These are phyloP conservation scores for Crataegus laevigata DNA, from an alignment of 306 rosid genomes.

Conservation along the genomic window DNA sequence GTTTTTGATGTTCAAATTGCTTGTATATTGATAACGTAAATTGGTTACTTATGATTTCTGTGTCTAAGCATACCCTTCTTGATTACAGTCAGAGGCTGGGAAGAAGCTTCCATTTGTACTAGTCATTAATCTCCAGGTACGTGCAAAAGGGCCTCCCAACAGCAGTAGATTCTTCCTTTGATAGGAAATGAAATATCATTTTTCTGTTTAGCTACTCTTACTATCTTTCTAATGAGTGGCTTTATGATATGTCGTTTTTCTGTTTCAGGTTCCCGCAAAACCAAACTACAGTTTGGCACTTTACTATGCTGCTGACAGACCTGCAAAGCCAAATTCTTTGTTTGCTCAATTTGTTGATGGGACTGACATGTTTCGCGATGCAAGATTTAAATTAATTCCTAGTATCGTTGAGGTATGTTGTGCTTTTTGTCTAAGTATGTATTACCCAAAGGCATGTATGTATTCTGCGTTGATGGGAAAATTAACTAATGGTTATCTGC, in stretches of 20 bases:
- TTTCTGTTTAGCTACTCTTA: background rate
- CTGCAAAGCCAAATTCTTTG: slow-evolving; percentile 56
- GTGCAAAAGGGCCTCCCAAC: background rate
- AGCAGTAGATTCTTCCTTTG: background rate
- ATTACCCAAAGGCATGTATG: background rate
- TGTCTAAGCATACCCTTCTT: slow-evolving; percentile 16
- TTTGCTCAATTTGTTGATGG: slow-evolving; percentile 79
- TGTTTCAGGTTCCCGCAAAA: slow-evolving; percentile 85
- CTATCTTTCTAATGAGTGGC: background rate
- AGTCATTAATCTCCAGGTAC: slow-evolving; percentile 86
- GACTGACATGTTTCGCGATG: slow-evolving; percentile 54
- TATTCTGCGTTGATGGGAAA: slow-evolving; percentile 3
- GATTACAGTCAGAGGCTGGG: slow-evolving; percentile 67
- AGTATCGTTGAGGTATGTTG: slow-evolving; percentile 74
- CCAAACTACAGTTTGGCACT: slow-evolving; percentile 88
- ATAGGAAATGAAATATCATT: background rate
- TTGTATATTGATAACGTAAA: background rate
- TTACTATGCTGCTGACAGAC: slow-evolving; percentile 80
- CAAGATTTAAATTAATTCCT: slow-evolving; percentile 94
- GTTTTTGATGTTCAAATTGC: background rate
- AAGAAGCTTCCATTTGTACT: slow-evolving; percentile 78
- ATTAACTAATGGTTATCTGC: slow-evolving; percentile 20
- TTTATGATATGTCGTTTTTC: background rate
- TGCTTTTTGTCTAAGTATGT: slow-evolving; percentile 6
- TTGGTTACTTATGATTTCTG: background rate